Evolutionary conservation across 2,329 filamentous ascomycete genomes (phyloP), one percentile per base, ranked within the genome.

Genomic region (Westerdykella sp.): DNA sequence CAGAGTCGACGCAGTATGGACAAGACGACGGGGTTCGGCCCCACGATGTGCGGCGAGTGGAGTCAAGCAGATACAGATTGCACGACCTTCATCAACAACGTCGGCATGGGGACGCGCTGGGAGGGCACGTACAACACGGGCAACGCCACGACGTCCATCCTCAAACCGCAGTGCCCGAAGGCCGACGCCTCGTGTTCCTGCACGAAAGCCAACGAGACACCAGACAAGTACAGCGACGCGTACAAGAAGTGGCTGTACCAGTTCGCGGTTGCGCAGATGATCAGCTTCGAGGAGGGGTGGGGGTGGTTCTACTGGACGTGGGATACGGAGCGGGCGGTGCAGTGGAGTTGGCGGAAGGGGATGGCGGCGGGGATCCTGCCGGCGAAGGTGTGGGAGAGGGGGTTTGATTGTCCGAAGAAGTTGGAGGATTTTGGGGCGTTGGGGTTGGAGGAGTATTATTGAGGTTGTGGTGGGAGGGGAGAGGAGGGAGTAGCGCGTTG

Each of bases 261-360:
- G 69, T 97, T 97, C 69, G 93, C 93, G 5, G 84, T 95, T 69
- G 93, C 90, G 42, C 93, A 98, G 72, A 98, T 98, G 87, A 77
- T 84, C 56, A 87, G 83, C 46, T 98, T 97, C 61, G 91, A 97
- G 68, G 82, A 84, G 50, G 88, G 87, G 5, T 93, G 86, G 84
- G 93, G 93, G 39, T 98, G 93, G 93, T 96, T 95, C 71, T 98
- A 98, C 70, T 98, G 93, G 93, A 97, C 90, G 28, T 95, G 93
- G 91, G 80, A 89, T 69, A 95, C 91, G 23, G 91, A 97, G 73
- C 76, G 70, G 51, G 83, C 85, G 39, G 75, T 82, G 46, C 88
- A 96, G 70, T 98, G 93, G 93, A 95, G 89, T 65, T 95, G 93
- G 72, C 82, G 90, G 68, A 75, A 81, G 50, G 90, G 88, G 0